Percentiles rank a stretch among this genome's conserved stretches.
These are phyloP conservation scores for Butyriboletus loyo DNA, from an alignment of 768 basidiomycete genomes.

Conservation along the genomic window DNA sequence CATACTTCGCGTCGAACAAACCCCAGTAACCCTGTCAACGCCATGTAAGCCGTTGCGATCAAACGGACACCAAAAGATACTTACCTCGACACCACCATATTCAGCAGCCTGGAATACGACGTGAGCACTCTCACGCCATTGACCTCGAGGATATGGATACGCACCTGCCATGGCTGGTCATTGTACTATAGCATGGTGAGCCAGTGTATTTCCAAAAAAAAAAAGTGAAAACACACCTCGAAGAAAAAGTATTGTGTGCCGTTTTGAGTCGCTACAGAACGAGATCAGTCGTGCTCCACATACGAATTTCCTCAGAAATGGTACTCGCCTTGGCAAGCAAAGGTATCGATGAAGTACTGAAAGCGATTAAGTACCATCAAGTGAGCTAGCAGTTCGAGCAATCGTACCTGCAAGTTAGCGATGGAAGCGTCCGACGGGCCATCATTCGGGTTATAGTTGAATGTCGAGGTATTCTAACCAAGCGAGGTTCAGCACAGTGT, in stretches of 20 bases:
- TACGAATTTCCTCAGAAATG: not conserved
- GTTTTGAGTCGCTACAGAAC: constrained; percentile 60
- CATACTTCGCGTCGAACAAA: constrained; percentile 57
- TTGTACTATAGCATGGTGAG: constrained; percentile 43
- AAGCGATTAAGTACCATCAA: constrained; percentile 6
- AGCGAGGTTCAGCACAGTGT: not conserved
- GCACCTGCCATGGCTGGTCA: constrained; percentile 81
- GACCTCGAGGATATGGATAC: constrained; percentile 12
- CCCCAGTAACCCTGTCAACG: constrained; percentile 55
- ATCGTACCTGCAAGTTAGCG: constrained; percentile 53
- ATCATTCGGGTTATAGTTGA: constrained; percentile 52
- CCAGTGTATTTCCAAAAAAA: not conserved
- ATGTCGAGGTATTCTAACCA: constrained; percentile 54
- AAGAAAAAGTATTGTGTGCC: constrained; percentile 88
- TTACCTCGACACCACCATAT: constrained; percentile 79
- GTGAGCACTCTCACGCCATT: constrained; percentile 10
- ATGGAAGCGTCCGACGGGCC: constrained; percentile 65
- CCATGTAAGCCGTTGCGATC: constrained; percentile 4
- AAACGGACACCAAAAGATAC: not conserved
- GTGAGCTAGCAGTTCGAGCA: not conserved
- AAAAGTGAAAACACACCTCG: constrained; percentile 43
- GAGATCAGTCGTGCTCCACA: constrained; percentile 5
- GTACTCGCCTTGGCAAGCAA: constrained; percentile 57
- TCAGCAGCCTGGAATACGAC: constrained; percentile 40
- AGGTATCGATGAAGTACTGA: constrained; percentile 79